Evolutionary conservation across 2,329 filamentous ascomycete genomes (phyloP), one percentile per base, ranked within the genome.

Genomic region (Cryphonectria japonica): DNA sequence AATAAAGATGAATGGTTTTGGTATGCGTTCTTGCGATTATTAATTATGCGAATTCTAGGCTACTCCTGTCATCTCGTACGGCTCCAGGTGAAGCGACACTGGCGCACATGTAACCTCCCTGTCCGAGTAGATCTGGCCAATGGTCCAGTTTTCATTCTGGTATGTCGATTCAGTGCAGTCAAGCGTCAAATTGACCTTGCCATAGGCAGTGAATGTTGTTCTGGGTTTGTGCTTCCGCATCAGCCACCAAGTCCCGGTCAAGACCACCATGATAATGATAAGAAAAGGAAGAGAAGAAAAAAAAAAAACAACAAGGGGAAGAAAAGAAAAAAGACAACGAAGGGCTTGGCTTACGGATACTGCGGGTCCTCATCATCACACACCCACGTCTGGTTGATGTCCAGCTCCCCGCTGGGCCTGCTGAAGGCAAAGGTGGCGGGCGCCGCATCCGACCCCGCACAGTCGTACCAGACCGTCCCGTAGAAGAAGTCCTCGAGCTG

Each of bases 401-500:
- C 74, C 65, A 88, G 76, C 67, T 77, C 71, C 8, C 77, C 76
- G 39, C 74, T 74, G 4, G 82, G 78, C 16, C 79, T 76, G 76
- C 76, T 80, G 73, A 82, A 88, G 67, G 79, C 79, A 72, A 87
- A 88, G 0, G 76, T 80, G 2, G 81, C 82, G 62, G 77, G 75
- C 37, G 78, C 76, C 67, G 74, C 69, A 19, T 71, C 73, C 7
- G 57, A 67, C n/a, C 76, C 72, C 2, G 75, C 73, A 80, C 86
- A 88, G 9, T 77, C 76, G 79, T 86, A 87, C 61, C 75, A 67
- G 46, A 82, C 26, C 66, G 77, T 82, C 74, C 84, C 85, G 76
- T 85, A 86, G 79, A 86, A 88, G 76, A 86, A 87, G 74, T 85
- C 82, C 13, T 66, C 71, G 6, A 86, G 80, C 77, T 82, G 80